Percentiles rank a stretch among this genome's conserved stretches.
phyloP scores from a whole-genome alignment of 495 filamentous ascomycete species.

The Talaromyces wortmannii region DNA sequence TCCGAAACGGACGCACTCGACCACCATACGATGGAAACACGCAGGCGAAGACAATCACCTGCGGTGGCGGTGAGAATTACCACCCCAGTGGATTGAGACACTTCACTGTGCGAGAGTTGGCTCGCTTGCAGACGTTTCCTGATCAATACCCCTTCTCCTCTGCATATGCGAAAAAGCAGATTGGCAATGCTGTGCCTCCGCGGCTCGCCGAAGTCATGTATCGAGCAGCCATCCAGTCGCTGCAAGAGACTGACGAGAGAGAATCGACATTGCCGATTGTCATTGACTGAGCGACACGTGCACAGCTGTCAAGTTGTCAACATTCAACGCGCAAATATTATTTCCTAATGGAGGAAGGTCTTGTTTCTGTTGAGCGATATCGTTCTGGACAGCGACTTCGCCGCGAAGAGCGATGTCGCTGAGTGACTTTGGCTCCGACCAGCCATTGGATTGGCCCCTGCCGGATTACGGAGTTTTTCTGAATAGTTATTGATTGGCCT shows the following conservation, averaged over 20 bases:
- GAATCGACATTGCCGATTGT: constrained; percentile 9
- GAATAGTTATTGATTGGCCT: too few species aligned
- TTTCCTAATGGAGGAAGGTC: too few species aligned
- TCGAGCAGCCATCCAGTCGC: constrained; percentile 44
- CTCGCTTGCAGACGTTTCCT: constrained; percentile 72
- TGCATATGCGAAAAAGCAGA: constrained; percentile 52
- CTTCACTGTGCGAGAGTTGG: constrained; percentile 68
- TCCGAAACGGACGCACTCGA: constrained; percentile 10
- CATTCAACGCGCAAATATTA: too few species aligned
- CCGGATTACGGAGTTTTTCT: too few species aligned
- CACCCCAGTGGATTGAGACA: constrained; percentile 63
- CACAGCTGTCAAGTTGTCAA: not conserved
- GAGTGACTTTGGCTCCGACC: too few species aligned
- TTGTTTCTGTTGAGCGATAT: too few species aligned
- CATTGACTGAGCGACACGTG: not conserved
- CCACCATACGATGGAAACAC: constrained; percentile 38
- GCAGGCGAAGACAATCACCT: constrained; percentile 59
- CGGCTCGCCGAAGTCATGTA: constrained; percentile 53
- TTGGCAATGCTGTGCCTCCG: constrained; percentile 85
- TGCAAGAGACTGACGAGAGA: constrained; percentile 50
- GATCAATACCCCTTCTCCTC: constrained; percentile 49
- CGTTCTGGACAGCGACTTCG: too few species aligned
- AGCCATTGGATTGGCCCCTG: too few species aligned
- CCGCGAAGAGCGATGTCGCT: too few species aligned
- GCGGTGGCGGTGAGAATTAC: constrained; percentile 56